A percentile compares a stretch with the other conserved stretches of the same genome.
Conservation (phyloP, 2,329 filamentous ascomycete species). For the Metarhizium sp. region DNA sequence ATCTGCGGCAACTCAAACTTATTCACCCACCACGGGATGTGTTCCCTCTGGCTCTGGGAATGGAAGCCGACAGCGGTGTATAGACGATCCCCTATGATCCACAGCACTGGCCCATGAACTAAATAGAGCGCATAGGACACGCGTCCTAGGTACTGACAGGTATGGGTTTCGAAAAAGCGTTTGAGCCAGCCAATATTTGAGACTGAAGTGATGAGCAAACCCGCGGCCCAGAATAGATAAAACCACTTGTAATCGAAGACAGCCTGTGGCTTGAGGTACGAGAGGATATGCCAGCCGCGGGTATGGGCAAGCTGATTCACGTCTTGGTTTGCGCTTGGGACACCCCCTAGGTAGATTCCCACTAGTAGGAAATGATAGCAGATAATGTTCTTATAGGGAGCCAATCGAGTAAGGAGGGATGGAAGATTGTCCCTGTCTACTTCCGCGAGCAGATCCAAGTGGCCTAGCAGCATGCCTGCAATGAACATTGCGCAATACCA, state of each 20-base stretch:
- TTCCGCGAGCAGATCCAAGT: conserved; percentile 47
- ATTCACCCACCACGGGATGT: conserved; percentile 48
- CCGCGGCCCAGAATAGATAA: conserved; percentile 52
- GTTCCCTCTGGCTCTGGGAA: conserved; percentile 34
- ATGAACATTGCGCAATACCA: conserved; percentile 52
- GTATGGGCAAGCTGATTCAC: conserved; percentile 39
- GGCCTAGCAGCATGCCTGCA: conserved; percentile 51
- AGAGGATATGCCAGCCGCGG: conserved; percentile 52
- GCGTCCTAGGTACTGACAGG: conserved; percentile 53
- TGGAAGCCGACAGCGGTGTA: conserved; percentile 52
- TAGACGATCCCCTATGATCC: conserved; percentile 50
- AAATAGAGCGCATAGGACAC: conserved; percentile 56
- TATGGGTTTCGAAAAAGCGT: conserved; percentile 46
- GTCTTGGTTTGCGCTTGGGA: conserved; percentile 42
- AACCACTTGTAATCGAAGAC: conserved; percentile 61
- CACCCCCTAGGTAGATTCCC: conserved; percentile 47
- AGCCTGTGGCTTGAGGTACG: conserved; percentile 54
- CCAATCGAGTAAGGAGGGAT: conserved; percentile 32
- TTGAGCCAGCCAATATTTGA: conserved; percentile 49
- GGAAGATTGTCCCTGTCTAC: conserved; percentile 37
- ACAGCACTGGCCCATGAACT: conserved; percentile 53
- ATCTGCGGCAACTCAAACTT: conserved; percentile 41
- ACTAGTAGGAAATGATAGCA: conserved; percentile 41
- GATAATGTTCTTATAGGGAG: conserved; percentile 39
- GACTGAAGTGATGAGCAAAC: conserved; percentile 44